phyloP scores from a whole-genome alignment of 345 rosid genomes.

The Heritiera littoralis region DNA sequence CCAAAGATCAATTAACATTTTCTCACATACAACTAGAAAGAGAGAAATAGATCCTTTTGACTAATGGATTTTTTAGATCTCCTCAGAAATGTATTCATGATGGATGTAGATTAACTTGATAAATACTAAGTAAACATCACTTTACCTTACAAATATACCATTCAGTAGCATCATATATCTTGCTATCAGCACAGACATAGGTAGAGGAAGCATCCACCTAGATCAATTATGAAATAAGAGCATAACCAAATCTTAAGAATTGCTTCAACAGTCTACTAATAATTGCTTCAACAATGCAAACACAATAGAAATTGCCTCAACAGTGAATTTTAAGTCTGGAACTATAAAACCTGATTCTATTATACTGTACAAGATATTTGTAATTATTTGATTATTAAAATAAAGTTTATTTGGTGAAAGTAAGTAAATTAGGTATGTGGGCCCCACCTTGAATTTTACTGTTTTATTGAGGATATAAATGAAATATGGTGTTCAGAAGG shows the following conservation, averaged over 20 bases:
- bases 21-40: background rate
- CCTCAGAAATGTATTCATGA: background rate
- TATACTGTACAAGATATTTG: no score
- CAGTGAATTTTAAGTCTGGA: no score
- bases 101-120: background rate
- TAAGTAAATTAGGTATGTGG: no score
- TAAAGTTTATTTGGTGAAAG: no score
- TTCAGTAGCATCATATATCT: conserved; percentile 81
- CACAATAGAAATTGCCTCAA: no score
- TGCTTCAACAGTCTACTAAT: no score
- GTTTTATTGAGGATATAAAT: no score
- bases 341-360: no score
- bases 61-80: background rate
- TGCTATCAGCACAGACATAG: conserved; percentile 91
- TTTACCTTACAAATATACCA: conserved; percentile 98
- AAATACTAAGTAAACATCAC: conserved; percentile 12
- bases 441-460: no score
- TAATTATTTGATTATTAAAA: no score
- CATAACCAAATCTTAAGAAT: background rate
- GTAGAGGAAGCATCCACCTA: conserved; percentile 87
- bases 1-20: background rate
- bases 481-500: no score
- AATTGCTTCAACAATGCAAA: no score
- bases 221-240: conserved; percentile 24
- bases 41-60: background rate